A percentile compares a stretch with the other conserved stretches of the same genome.
These are phyloP conservation scores for Fusarium dlaminii DNA, from an alignment of 2,329 filamentous ascomycete genomes.

Conservation along the genomic window DNA sequence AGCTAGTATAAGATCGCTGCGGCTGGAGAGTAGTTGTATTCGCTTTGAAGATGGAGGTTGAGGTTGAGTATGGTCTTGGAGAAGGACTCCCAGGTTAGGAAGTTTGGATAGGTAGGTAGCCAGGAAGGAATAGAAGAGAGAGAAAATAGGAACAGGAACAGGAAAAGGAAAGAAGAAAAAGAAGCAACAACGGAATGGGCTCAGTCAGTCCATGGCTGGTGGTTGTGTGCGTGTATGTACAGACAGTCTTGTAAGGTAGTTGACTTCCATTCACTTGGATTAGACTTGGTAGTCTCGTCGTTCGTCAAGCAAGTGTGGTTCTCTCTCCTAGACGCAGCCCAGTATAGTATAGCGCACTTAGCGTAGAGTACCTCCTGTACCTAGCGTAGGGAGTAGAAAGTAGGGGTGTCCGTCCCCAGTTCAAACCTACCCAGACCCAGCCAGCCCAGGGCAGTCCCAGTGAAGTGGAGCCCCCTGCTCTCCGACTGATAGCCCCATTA, in stretches of 20 bases:
- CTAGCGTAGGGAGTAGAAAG: conserved; percentile 20
- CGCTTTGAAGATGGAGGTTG: conserved; percentile 5
- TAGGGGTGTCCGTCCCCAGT: conserved; percentile 20
- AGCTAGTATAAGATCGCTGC: conserved; percentile 1
- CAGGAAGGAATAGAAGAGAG: conserved; percentile 14
- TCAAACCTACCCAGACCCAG: background rate
- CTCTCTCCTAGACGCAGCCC: conserved; percentile 26
- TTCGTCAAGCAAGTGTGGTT: conserved; percentile 36
- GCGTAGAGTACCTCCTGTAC: conserved; percentile 8
- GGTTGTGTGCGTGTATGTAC: conserved; percentile 40
- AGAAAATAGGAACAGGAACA: background rate
- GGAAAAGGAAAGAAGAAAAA: conserved; percentile 28
- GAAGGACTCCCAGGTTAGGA: conserved; percentile 1
- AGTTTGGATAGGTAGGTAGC: conserved; percentile 9
- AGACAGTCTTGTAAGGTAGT: conserved; percentile 20
- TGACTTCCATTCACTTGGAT: conserved; percentile 29
- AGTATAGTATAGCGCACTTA: conserved; percentile 15
- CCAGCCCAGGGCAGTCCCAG: background rate
- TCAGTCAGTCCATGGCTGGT: conserved; percentile 45
- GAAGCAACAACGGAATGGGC: conserved; percentile 34
- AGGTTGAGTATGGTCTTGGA: conserved; percentile 8
- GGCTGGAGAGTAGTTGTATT: conserved; percentile 19
- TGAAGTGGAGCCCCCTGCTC: background rate
- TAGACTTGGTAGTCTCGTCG: conserved; percentile 33
- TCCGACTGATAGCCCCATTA: background rate